phyloP scores from a whole-genome alignment of 202 grass and related monocot genomes.

The Schoenoplectus tabernaemontani region DNA sequence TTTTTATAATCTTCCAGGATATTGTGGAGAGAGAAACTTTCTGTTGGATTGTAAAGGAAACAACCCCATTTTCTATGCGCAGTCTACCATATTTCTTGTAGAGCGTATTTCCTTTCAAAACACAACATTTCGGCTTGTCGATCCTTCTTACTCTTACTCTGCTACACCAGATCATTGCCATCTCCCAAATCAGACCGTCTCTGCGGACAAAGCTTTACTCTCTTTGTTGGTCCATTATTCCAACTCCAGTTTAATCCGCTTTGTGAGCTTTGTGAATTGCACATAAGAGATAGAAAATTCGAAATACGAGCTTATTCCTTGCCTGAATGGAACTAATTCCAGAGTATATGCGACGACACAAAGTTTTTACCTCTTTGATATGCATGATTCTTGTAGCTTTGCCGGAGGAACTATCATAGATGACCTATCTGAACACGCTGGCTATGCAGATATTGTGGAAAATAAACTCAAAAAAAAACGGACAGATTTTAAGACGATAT shows the following conservation, averaged over 20 bases:
- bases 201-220: neutral
- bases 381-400: neutral
- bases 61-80: neutral
- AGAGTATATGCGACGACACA: neutral
- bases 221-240: neutral
- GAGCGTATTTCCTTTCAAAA: neutral
- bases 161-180: neutral
- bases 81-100: neutral
- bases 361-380: neutral
- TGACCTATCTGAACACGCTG: neutral
- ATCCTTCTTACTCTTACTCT: neutral
- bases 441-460: neutral
- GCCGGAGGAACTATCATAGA: neutral
- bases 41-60: neutral
- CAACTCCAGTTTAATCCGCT: neutral
- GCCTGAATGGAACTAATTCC: neutral
- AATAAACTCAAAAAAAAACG: no score
- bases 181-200: neutral
- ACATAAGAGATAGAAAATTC: neutral
- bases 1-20: neutral
- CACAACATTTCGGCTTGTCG: neutral
- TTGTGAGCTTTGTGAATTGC: neutral
- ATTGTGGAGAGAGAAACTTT: neutral
- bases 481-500: no score
- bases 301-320: neutral